These are phyloP conservation scores for Meira miltonrushii DNA, from an alignment of 1,284 basidiomycete species.

Conservation along the genomic window DNA sequence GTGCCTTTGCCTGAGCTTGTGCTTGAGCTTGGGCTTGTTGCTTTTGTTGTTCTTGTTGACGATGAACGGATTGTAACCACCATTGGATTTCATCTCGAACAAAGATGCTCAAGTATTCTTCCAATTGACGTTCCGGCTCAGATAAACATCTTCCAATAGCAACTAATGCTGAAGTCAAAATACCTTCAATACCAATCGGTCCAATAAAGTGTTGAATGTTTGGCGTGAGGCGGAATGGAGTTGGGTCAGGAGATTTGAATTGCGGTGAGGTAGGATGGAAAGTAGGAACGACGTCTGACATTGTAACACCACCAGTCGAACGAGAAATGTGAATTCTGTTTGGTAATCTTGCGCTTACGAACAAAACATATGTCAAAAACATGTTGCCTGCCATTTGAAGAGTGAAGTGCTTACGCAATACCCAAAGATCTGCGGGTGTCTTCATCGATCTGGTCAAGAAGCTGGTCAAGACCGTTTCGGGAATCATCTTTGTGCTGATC, in stretches of 20 bases:
- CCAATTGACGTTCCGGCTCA: slow-evolving; percentile 83
- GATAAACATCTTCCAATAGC: slow-evolving; percentile 85
- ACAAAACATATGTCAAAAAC: slow-evolving; percentile 88
- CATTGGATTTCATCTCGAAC: slow-evolving; percentile 84
- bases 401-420: slow-evolving; percentile 95
- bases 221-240: slow-evolving; percentile 94
- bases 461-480: slow-evolving; percentile 80
- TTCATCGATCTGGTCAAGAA: slow-evolving; percentile 85
- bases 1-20: too few relatives aligned
- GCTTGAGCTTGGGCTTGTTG: neutral
- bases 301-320: slow-evolving; percentile 52
- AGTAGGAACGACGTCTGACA: slow-evolving; percentile 49
- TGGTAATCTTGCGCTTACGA: slow-evolving; percentile 76
- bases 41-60: slow-evolving; percentile 25
- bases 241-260: slow-evolving; percentile 73
- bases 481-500: slow-evolving; percentile 79
- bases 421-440: slow-evolving; percentile 81
- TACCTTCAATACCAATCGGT: slow-evolving; percentile 80
- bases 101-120: slow-evolving; percentile 82
- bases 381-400: slow-evolving; percentile 79
- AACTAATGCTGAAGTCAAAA: slow-evolving; percentile 79
- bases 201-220: slow-evolving; percentile 93
- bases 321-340: slow-evolving; percentile 82
- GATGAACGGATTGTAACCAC: slow-evolving; percentile 57
- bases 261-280: slow-evolving; percentile 62